Base-by-base conservation (phyloP, 495 filamentous ascomycete species). In the Penicillium coffeae region DNA sequence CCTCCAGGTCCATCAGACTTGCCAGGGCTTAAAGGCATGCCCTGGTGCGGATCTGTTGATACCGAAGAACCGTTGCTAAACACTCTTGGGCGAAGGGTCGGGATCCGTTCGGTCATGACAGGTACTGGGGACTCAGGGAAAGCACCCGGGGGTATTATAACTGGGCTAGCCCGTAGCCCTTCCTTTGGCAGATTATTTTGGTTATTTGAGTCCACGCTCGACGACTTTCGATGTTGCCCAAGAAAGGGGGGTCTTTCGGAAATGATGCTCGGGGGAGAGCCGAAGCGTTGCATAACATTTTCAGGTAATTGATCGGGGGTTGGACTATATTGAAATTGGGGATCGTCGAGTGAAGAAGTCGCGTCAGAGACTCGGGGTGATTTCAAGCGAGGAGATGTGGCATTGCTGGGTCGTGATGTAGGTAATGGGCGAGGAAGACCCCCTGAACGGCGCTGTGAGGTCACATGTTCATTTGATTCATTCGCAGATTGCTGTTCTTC, bases 1-100 rank as follows among this genome's bases (percentile, higher is more conserved):
- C 90, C 88, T 42, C 51, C n/a, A n/a, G n/a, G n/a, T n/a, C n/a
- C 51, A 33, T 74, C 66, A 3, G 66, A 59, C 35, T 73, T 76
- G 0, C 67, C 65, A 5, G 76, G 76, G 39, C 74, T 79, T 36
- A 72, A 63, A 20, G 68, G 60, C 18, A 60, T 64, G 8, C 64
- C 60, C 10, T 48, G 50, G 8, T 60, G 56, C 15, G 60, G 59
- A 14, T 71, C 59, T 2, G 59, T 58, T 1, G 68, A 68, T 15
- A 60, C 48, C 12, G 58, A 60, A 14, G 69, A 70, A 21, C 65
- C 62, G 48, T 70, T 70, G 48, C 70, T 73, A 51, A 71, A 68
- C 10, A 74, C 56, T 1, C 68, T 64, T 13, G 70, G 70, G 13
- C 70, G 66, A 30, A 68, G 57, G 2, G 54, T 59, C 12, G 72